Base-by-base conservation (phyloP, 2,329 filamentous ascomycete species). In the Aureobasidium sp. region DNA sequence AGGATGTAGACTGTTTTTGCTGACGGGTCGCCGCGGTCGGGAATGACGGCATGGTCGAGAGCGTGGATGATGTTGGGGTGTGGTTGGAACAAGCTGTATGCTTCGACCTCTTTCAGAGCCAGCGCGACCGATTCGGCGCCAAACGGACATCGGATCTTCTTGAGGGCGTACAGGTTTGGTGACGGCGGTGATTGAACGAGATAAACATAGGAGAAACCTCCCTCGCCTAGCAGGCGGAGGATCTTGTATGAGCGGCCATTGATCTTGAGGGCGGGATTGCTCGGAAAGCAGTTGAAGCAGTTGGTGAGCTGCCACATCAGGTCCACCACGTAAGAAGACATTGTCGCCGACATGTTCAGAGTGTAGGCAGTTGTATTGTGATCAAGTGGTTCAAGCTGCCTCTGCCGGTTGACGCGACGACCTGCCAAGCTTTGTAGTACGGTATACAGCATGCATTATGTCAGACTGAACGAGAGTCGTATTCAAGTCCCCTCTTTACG, bases 61-160 rank as follows among this genome's bases (percentile, higher is more conserved):
- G 83, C 82, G 63, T 85, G 84, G 67, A 96, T 95, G 69, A 97
- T 93, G 70, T 90, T 89, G 8, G 85, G 81, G 58, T 88, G 81
- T 60, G 85, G 83, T 53, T 82, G 76, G 74, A 98, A 98, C 56
- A 96, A 81, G 60, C 85, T 85, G 75, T 98, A 98, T 45, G 93
- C 91, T 70, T 97, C 91, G 57, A 97, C 93, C 74, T 98, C 93
- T 70, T 91, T 91, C 78, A 97, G 85, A 48, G 93, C 93, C 68
- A 88, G 89, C 60, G 89, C 84, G 55, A 98, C 91, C 22, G 89
- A 95, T 76, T 98, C 93, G 70, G 93, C 86, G 60, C 93, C 93
- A 66, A 98, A 97, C 4, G 93, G 91, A 76, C 93, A 98, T 67
- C 91, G 85, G 70, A 98, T 98, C 79, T 98, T 98, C 73, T 98